These are phyloP conservation scores for Bruguiera sexangula DNA, from an alignment of 345 rosid genomes.

Conservation along the genomic window DNA sequence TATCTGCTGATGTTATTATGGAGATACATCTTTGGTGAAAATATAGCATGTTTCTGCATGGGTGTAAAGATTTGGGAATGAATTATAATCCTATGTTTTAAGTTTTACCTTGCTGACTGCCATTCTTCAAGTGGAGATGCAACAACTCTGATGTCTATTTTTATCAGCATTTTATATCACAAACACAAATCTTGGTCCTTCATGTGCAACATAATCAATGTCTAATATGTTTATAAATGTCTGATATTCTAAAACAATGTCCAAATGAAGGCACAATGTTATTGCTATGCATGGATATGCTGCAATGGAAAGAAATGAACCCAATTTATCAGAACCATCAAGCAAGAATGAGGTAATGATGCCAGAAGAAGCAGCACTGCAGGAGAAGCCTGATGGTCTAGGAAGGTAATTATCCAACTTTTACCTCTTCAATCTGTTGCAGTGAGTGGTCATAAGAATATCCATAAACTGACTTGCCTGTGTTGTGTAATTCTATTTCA, in stretches of 20 bases:
- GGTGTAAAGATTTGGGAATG: not conserved
- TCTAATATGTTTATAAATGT: not conserved
- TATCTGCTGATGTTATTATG: conserved; percentile 5
- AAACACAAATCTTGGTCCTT: not conserved
- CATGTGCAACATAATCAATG: not conserved
- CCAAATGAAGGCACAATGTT: conserved; percentile 70
- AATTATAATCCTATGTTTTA: not conserved
- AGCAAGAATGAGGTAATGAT: conserved; percentile 39
- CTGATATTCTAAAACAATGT: not conserved
- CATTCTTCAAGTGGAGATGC: no score
- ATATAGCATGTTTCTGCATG: not conserved
- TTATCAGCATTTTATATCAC: no score
- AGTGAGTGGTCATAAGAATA: not conserved
- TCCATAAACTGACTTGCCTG: not conserved
- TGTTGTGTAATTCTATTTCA: conserved; percentile 31
- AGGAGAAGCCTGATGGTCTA: conserved; percentile 62
- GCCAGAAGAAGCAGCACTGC: conserved; percentile 23
- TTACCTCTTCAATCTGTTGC: not conserved
- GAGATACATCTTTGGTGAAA: not conserved
- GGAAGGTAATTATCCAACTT: conserved; percentile 56
- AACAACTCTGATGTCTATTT: no score
- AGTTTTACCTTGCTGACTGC: no score
- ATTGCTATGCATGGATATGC: conserved; percentile 77
- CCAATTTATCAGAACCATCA: conserved; percentile 28
- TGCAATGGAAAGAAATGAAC: conserved; percentile 47